Percentiles rank a stretch among this genome's conserved stretches.
phyloP scores from a whole-genome alignment of 768 basidiomycete species.

The Rhizopogon sp. region DNA sequence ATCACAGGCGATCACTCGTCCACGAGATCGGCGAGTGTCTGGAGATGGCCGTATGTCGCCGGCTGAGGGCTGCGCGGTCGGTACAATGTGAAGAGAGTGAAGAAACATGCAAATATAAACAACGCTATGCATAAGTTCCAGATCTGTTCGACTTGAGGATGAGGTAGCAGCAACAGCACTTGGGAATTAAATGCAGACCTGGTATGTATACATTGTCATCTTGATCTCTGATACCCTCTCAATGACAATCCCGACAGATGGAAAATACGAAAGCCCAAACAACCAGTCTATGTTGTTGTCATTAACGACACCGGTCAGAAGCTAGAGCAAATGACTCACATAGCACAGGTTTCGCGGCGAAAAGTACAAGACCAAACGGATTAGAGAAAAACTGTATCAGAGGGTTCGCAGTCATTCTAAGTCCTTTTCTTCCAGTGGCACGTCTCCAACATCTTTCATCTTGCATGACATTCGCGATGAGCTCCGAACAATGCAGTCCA shows the following conservation, averaged over 20 bases:
- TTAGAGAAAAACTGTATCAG: slow-evolving; percentile 17
- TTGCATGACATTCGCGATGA: slow-evolving; percentile 22
- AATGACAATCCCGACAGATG: slow-evolving; percentile 7
- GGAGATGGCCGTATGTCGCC: slow-evolving; percentile 13
- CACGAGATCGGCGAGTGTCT: slow-evolving; percentile 12
- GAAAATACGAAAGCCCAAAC: slow-evolving; percentile 23
- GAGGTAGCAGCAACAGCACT: neutral
- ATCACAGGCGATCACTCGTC: slow-evolving; percentile 17
- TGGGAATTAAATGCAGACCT: slow-evolving; percentile 8
- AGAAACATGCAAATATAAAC: slow-evolving; percentile 14
- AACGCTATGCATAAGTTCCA: slow-evolving; percentile 20
- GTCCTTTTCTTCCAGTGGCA: slow-evolving; percentile 13
- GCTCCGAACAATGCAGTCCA: slow-evolving; percentile 23
- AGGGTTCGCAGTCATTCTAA: slow-evolving; percentile 14
- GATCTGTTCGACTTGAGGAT: slow-evolving; percentile 9
- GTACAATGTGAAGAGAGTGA: slow-evolving; percentile 5
- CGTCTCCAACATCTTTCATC: slow-evolving; percentile 22
- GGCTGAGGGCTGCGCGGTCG: slow-evolving; percentile 9
- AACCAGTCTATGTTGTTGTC: slow-evolving; percentile 22
- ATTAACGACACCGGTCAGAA: neutral
- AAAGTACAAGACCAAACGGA: slow-evolving; percentile 10
- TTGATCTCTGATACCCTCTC: neutral
- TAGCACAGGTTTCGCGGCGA: slow-evolving; percentile 18
- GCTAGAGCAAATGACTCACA: slow-evolving; percentile 12
- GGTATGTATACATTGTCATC: slow-evolving; percentile 24